phyloP scores from a whole-genome alignment of 495 filamentous ascomycete genomes.

The Podospora pseudoanserina region DNA sequence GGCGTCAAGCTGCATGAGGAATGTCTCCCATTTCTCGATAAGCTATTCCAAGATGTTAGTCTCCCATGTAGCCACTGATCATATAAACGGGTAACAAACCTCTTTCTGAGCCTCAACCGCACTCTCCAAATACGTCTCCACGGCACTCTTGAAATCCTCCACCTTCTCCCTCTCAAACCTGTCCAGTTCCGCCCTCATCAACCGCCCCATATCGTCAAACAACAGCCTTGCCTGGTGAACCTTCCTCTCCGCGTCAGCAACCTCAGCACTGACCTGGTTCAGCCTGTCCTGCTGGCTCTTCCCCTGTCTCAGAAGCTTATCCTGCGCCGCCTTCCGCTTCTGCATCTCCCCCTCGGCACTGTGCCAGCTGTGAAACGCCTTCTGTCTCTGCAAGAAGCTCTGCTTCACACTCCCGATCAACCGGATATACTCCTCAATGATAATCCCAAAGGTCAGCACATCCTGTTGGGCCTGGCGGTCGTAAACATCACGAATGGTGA shows the following conservation, averaged over 20 bases:
- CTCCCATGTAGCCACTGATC: background rate
- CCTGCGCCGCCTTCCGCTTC: conserved; percentile 80
- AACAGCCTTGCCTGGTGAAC: conserved; percentile 85
- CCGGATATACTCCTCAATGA: conserved; percentile 96
- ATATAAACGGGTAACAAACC: conserved; percentile 49
- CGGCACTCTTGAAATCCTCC: conserved; percentile 96
- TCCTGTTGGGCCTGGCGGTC: conserved; percentile 97
- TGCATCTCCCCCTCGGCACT: conserved; percentile 79
- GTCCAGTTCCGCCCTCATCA: conserved; percentile 88
- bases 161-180: conserved; percentile 97
- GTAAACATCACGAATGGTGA: conserved; percentile 91
- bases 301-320: conserved; percentile 88
- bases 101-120: conserved; percentile 98
- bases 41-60: conserved; percentile 53
- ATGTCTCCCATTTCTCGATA: conserved; percentile 98
- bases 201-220: conserved; percentile 95
- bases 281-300: conserved; percentile 93
- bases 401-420: conserved; percentile 90
- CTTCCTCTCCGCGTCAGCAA: conserved; percentile 85
- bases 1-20: conserved; percentile 88
- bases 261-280: conserved; percentile 86
- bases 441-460: conserved; percentile 91
- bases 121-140: conserved; percentile 95
- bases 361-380: conserved; percentile 92
- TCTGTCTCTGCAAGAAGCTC: conserved; percentile 87